Percentiles rank a stretch among this genome's conserved stretches.
These are phyloP conservation scores for Blastobotrys persicus DNA, from an alignment of 1,139 yeast species.

Conservation along the genomic window DNA sequence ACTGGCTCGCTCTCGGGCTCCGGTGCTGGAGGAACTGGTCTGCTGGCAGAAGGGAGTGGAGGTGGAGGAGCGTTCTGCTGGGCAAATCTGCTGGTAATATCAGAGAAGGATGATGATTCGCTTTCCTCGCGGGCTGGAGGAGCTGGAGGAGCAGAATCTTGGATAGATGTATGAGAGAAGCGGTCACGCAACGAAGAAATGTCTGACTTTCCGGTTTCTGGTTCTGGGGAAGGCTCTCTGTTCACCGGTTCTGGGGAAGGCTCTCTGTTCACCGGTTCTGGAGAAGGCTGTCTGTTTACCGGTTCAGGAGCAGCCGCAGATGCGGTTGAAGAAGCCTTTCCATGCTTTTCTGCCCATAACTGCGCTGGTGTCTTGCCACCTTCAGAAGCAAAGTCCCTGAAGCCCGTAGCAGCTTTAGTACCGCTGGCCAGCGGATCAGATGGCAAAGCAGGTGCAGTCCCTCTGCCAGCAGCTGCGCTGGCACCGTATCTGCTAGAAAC, in stretches of 20 bases:
- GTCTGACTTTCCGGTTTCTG: conserved; percentile 23
- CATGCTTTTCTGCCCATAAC: conserved; percentile 90
- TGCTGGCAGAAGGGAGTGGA: conserved; percentile 15
- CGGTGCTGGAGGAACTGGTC: conserved; percentile 17
- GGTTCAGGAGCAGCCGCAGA: conserved; percentile 23
- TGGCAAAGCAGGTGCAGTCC: conserved; percentile 40
- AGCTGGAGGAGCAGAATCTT: conserved; percentile 17
- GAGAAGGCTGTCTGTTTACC: too few relatives aligned
- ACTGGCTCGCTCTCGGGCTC: conserved; percentile 21
- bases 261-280: conserved; percentile 12
- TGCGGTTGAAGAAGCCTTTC: conserved; percentile 39
- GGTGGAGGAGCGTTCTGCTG: conserved; percentile 20
- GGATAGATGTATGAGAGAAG: conserved; percentile 23
- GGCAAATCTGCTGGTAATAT: conserved; percentile 26
- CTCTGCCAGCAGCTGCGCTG: conserved; percentile 18
- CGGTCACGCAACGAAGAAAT: conserved; percentile 24
- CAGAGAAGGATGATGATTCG: conserved; percentile 21
- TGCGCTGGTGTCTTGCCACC: conserved; percentile 93
- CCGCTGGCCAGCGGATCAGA: conserved; percentile 57
- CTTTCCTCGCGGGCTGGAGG: conserved; percentile 14
- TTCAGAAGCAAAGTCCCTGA: conserved; percentile 66
- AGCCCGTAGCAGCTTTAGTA: conserved; percentile 62
- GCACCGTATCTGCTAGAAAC: conserved; percentile 47
- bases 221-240: conserved; percentile 18
- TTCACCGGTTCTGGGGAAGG: conserved; percentile 21